These are phyloP conservation scores for Rusavskia elegans DNA, from an alignment of 495 filamentous ascomycete genomes.

Conservation along the genomic window DNA sequence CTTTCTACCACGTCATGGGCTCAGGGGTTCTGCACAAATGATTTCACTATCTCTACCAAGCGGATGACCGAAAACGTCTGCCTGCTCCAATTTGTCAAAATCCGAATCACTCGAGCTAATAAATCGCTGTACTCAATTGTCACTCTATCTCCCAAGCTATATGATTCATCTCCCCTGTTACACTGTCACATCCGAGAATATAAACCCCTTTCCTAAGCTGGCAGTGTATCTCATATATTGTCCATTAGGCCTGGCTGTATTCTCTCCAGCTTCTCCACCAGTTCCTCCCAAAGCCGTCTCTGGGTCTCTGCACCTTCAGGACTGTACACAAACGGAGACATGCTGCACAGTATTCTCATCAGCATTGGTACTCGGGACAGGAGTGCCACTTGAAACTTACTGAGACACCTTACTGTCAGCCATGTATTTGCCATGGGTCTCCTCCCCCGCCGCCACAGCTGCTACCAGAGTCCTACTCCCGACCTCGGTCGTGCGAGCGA, in stretches of 20 bases:
- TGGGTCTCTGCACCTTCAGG: conserved; percentile 26
- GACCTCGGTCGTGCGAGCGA: conserved; percentile 19
- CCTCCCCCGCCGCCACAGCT: conserved; percentile 17
- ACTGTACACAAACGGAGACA: conserved; percentile 19
- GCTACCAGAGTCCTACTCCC: conserved; percentile 25
- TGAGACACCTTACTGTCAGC: conserved; percentile 2
- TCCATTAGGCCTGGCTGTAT: conserved; percentile 25
- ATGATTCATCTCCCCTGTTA: too few relatives aligned
- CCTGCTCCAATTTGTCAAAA: too few relatives aligned
- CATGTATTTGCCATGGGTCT: conserved; percentile 26
- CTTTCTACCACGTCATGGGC: too few relatives aligned
- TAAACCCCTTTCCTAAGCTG: too few relatives aligned
- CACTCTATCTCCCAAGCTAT: too few relatives aligned
- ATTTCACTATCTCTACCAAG: too few relatives aligned
- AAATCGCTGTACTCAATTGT: too few relatives aligned
- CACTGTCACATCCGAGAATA: too few relatives aligned
- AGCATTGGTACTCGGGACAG: background rate
- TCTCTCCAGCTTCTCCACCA: conserved; percentile 31
- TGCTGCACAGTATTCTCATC: background rate
- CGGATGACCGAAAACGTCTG: too few relatives aligned
- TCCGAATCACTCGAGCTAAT: too few relatives aligned
- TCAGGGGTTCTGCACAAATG: too few relatives aligned
- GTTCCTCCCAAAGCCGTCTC: conserved; percentile 36
- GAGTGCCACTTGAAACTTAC: background rate
- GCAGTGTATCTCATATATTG: too few relatives aligned